Base-by-base conservation (phyloP, 495 filamentous ascomycete genomes). In the Evernia prunastri region DNA sequence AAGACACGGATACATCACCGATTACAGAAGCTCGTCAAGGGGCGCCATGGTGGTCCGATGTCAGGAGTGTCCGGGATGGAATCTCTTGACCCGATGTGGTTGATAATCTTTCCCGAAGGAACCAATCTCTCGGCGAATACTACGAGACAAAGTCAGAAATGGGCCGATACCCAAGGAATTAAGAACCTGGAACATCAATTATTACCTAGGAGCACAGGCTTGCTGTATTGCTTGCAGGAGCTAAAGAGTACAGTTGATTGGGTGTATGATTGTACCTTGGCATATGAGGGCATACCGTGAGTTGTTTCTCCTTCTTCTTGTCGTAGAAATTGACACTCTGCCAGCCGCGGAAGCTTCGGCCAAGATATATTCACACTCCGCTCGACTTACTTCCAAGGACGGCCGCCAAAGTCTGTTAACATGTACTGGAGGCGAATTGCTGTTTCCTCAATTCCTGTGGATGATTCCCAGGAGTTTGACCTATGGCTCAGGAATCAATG, bases 261-360 rank as follows among this genome's bases (percentile, higher is more conserved):
- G 76, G 78, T 88, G 39, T 89, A 89, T 70, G 86, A 89, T 69
- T 87, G 85, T 70, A 88, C 86, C 1, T 78, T 89, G 29, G 84
- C 82, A 40, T 89, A 89, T 67, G 85, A 87, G 72, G 86, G 86
- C 15, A 81, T 87, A 65, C 82, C 84, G 83, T 86, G 80, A 74
- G 82, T 81, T 57, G 37, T 29, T 23, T 7, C 8, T 54, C 47
- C 8, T 25, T 20, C 43, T 23, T 20, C 23, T 49, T 27, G 10
- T 29, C 53, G 58, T 56, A 53, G 4, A 47, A 59, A 54, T 63
- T 71, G 23, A 72, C 43, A 29, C 15, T 23, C 36, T 33, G 58
- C 60, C 63, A 86, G 84, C 51, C 81, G 77, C 33, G 85, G 83
- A 56, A 76, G 79, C 68, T 87, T 82, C 62, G 85, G 84, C 36